Evolutionary conservation across 1,284 basidiomycete species (phyloP), one percentile per base, ranked within the genome.

Genomic region (Dichomitus squalens): DNA sequence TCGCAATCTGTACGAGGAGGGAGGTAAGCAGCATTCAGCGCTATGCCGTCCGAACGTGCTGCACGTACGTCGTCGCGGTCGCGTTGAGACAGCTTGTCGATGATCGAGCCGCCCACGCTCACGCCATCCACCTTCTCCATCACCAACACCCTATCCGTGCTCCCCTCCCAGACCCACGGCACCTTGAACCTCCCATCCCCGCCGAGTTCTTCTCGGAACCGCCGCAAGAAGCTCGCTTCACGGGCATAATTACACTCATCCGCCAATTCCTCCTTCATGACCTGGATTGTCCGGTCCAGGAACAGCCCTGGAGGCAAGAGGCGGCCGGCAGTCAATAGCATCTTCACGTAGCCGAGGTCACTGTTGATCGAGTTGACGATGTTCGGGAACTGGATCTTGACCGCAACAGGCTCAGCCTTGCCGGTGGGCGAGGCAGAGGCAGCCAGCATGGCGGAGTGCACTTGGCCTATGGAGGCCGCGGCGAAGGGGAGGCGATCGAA

Each of bases 371-470:
- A 95, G 53, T 88, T 80, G 1, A 82, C 84, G 31, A 99, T 93
- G 63, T 95, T 93, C 0, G 96, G 96, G 72, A 98, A 99, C 70
- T 99, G 97, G 39, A 99, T 83, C 73, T 99, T 99, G 57, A 99
- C 89, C 0, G 96, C 97, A 12, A 98, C 90, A 7, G 70, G 76
- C 59, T 81, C 84, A 2, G 81, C 75, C 40, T 66, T 73, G 12
- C 81, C 80, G 1, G 86, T 87, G 11, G 80, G 80, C 41, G 82
- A 81, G 16, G 70, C 68, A 35, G 74, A 64, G 0, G 80, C 73
- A 0, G 80, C 70, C 12, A 97, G 81, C 1, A 84, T 78, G 0
- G 92, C 96, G 0, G 74, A 78, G 69, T 99, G 97, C 0, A 99
- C 96, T 72, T 99, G 97, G 0, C 96, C 97, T 38, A 99, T 98